A percentile compares a stretch with the other conserved stretches of the same genome.
These are phyloP conservation scores for Candida albicans DNA, from an alignment of 1,139 yeast genomes.

Conservation along the genomic window DNA sequence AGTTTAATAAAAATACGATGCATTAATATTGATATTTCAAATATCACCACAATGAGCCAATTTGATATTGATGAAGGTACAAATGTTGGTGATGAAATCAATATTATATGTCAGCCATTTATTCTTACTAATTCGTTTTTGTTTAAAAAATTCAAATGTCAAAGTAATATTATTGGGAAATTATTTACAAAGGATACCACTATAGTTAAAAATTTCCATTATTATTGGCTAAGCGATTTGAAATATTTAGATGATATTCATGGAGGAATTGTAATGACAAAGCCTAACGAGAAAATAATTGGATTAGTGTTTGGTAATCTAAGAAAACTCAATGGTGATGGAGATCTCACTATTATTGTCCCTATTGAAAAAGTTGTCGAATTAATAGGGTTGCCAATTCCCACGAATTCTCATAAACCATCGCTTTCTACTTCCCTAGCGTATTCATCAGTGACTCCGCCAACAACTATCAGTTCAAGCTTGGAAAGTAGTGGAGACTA, in stretches of 20 bases:
- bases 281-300: constrained; percentile 20
- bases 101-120: constrained; percentile 52
- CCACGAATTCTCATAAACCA: constrained; percentile 4
- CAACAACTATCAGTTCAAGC: background rate
- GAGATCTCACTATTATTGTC: constrained; percentile 51
- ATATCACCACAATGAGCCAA: background rate
- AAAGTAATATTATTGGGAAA: constrained; percentile 44
- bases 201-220: constrained; percentile 2
- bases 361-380: constrained; percentile 42
- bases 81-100: constrained; percentile 16
- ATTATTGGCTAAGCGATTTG: constrained; percentile 49
- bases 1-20: background rate
- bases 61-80: background rate
- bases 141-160: constrained; percentile 48
- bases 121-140: constrained; percentile 57
- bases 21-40: background rate
- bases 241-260: constrained; percentile 63
- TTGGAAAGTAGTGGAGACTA: background rate
- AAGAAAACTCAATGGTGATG: constrained; percentile 57
- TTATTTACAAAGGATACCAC: background rate
- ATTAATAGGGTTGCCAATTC: constrained; percentile 5
- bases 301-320: constrained; percentile 59
- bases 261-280: constrained; percentile 50
- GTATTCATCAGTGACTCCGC: background rate
- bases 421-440: background rate